A percentile compares a stretch with the other conserved stretches of the same genome.
phyloP scores from a whole-genome alignment of 495 filamentous ascomycete genomes.

The Neurospora tetraspora region DNA sequence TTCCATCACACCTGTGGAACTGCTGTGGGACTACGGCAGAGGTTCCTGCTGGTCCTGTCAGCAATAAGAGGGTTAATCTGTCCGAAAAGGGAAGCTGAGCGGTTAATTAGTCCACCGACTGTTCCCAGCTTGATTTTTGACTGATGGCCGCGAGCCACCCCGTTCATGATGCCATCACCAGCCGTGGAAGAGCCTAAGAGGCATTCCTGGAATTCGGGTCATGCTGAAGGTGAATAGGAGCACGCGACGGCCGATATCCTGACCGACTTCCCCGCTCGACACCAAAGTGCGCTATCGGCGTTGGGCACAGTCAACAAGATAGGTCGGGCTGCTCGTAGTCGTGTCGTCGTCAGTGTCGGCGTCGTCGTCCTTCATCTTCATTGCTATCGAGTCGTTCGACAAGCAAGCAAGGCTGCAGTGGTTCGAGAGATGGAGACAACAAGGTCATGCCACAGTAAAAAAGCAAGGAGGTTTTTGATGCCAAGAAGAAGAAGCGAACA shows the following conservation, averaged over 20 bases:
- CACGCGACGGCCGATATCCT: not conserved
- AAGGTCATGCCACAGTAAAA: not conserved
- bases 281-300: not conserved
- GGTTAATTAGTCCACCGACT: conserved; percentile 23
- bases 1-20: conserved; percentile 7
- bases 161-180: not conserved
- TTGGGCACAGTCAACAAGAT: not conserved
- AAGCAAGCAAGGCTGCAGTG: not conserved
- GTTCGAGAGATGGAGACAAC: not conserved
- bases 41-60: not conserved
- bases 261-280: not conserved
- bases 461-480: not conserved
- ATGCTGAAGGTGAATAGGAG: not conserved
- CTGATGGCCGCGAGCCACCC: not conserved
- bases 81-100: conserved; percentile 12
- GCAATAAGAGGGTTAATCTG: conserved; percentile 3
- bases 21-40: not conserved
- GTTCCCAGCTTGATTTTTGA: not conserved
- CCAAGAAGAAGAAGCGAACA: not conserved
- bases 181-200: not conserved
- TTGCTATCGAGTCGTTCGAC: not conserved
- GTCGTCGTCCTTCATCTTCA: not conserved
- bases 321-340: not conserved
- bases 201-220: not conserved
- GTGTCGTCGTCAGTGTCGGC: not conserved